Evolutionary conservation across 1,139 yeast genomes (phyloP), one percentile per base, ranked within the genome.

Genomic region (Blastobotrys petasosporus): DNA sequence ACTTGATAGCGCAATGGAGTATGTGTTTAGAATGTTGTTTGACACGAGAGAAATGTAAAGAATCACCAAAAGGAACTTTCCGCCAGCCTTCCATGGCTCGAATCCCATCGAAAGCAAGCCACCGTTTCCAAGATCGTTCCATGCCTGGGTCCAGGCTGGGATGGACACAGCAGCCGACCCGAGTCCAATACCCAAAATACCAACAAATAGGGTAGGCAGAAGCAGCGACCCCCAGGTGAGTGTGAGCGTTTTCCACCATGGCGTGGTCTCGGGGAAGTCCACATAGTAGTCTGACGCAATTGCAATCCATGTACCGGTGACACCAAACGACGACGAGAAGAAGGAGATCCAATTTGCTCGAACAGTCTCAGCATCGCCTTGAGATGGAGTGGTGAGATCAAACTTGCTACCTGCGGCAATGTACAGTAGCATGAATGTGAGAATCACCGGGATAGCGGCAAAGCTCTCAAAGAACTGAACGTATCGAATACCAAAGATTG

Each of bases 261-360:
- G 76, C 0, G 87, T 77, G 37, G 71, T 69, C 59, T 85, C 94
- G 0, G 96, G 95, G 60, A 87, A 81, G 45, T 85, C 71, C 43
- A 87, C 79, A 62, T 85, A 85, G 63, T 87, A 88, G 64, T 88
- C 97, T 0, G 92, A 75, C 1, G 95, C 85, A 51, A 84, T 77
- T 4, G 92, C 83, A 32, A 94, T 94, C 96, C 96, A 88, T 1
- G 95, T 85, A 1, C 90, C 77, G 2, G 96, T 86, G 39, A 83
- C 80, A 30, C 95, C 82, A 59, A 85, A 85, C 32, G 83, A 74
- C 41, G 86, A 69, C 1, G 90, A 77, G 59, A 86, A 85, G 62
- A 80, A 84, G 13, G 87, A 76, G 29, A 87, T 63, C 77, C 86
- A 79, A 60, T 79, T 77, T 7, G 94, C 95, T 42, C 73, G 71